Evolutionary conservation across 768 basidiomycete species (phyloP).

Genomic region (Suillus decipiens): DNA sequence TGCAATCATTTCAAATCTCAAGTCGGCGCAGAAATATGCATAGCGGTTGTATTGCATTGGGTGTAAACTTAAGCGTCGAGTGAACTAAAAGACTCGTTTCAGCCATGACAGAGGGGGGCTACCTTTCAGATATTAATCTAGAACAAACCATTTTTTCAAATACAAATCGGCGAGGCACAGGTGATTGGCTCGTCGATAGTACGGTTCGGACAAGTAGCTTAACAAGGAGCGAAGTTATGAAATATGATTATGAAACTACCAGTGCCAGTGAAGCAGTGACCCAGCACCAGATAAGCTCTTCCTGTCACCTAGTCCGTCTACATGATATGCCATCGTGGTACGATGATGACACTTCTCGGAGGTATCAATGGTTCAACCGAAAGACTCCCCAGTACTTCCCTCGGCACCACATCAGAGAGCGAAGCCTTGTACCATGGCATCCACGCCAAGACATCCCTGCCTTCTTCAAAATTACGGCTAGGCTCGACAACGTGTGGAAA

Average conservation of each 20-base stretch:
- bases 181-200: neutral
- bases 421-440: slow-evolving; percentile 50
- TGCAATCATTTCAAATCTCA: neutral
- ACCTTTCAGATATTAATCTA: neutral
- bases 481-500: slow-evolving; percentile 29
- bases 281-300: neutral
- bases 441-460: slow-evolving; percentile 47
- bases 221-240: neutral
- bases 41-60: neutral
- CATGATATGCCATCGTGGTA: slow-evolving; percentile 30
- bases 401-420: slow-evolving; percentile 19
- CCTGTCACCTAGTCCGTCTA: neutral
- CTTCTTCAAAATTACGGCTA: slow-evolving; percentile 40
- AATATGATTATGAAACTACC: neutral
- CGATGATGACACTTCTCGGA: slow-evolving; percentile 29
- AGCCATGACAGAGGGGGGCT: neutral
- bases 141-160: neutral
- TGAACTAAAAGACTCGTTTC: neutral
- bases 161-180: neutral
- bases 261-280: neutral
- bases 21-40: neutral
- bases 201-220: too few relatives aligned
- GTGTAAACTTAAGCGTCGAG: neutral
- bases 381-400: slow-evolving; percentile 20
- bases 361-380: slow-evolving; percentile 30